Evolutionary conservation across 495 filamentous ascomycete species (phyloP), one percentile per base, ranked within the genome.

Genomic region (Penicillium paxilli): DNA sequence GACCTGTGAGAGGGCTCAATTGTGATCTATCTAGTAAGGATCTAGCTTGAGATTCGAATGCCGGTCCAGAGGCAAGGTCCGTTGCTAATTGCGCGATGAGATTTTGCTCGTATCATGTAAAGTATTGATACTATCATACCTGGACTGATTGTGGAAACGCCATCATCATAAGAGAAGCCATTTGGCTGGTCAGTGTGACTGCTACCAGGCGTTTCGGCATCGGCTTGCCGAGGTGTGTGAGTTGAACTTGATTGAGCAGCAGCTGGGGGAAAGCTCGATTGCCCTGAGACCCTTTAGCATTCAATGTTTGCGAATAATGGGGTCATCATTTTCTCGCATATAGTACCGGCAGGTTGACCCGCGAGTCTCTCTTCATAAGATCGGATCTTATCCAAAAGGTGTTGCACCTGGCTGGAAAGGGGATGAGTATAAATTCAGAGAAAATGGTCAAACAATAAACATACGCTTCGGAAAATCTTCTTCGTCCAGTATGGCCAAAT

Each of bases 11-110:
- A 1, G 11, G 24, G 21, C 25, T 42, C 11, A 12, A 2, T 11
- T 26, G 25, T 3, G 51, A 55, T 23, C 32, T 47, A 26, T 61
- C 44, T 7, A 64, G 55, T 12, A 64, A 46, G 12, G 58, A 64
- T 48, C 40, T 55, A 3, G 58, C 62, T 42, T 64, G 62, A 35
- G 62, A 55, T 47, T 61, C 62, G n/a, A 64, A 64, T 44, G 62
- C 58, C 21, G 62, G 62, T 1, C 62, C 58, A 0, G 62, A 61
- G 25, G 62, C 52, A n/a, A 61, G 38, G 26, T 64, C 58, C 20
- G 62, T 61, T 32, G 58, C 58, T 60, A n/a, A 4, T 24, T 47
- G 6, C 11, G 32, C 14, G 21, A 41, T 49, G 8, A 49, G 44
- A 26, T 11, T n/a, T n/a, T n/a, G n/a, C n/a, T 32, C 30, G 30